Base-by-base conservation (phyloP, 2,329 filamentous ascomycete genomes). In the Zasmidium cellare region DNA sequence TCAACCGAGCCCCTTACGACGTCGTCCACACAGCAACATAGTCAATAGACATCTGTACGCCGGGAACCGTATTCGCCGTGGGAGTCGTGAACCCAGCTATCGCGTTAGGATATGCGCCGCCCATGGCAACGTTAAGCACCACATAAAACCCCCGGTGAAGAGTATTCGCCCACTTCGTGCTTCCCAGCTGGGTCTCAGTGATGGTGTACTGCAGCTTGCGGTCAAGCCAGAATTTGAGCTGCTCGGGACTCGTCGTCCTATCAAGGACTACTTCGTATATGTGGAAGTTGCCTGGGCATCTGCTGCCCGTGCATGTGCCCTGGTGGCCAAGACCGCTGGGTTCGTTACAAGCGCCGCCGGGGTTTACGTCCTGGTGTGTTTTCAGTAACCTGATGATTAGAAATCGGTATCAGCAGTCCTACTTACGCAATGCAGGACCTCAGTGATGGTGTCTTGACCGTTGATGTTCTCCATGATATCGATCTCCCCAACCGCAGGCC, bases 401-500 rank as follows among this genome's bases (percentile, higher is more conserved):
- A 41, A 18, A 41, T 9, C 35, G 16, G 19, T n/a, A 3, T 5
- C 25, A 28, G 18, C 7, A 22, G n/a, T n/a, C 18, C 22, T 2
- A 58, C 57, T 50, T 57, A 63, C 60, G 63, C 69, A 71, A 53
- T 71, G 69, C 38, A 71, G 55, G 3, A 59, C 64, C 11, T 59
- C 65, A 9, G 35, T 64, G 3, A 64, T 57, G 25, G 51, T 62
- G 54, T 65, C 57, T 18, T 61, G 49, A 18, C 67, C 69, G 57
- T 70, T 71, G 58, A 69, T 63, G 48, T 67, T 69, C 54, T 71
- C 69, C 64, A 71, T 67, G 48, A 71, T 70, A 55, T 71, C 69
- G 28, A 71, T 61, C 58, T 71, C 69, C 48, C 69, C 67, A 14
- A 69, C 61, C 2, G 46, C 46, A 16, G 69, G 69, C 68, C 69